These are phyloP conservation scores for Letharia columbiana DNA, from an alignment of 495 filamentous ascomycete genomes.

Conservation along the genomic window DNA sequence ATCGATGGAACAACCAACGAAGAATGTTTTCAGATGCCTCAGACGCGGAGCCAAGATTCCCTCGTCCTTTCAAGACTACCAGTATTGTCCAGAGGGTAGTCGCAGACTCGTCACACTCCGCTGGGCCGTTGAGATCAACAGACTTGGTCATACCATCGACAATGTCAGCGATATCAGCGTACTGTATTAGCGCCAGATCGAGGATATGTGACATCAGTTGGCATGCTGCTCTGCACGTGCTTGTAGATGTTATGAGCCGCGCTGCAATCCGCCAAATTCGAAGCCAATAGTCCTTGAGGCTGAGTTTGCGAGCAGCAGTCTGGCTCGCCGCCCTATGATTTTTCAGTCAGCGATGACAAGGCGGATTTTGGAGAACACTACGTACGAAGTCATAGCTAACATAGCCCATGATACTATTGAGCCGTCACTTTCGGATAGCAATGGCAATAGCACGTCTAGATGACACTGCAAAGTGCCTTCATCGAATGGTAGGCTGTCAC, in stretches of 20 bases:
- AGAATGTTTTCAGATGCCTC: conserved; percentile 60
- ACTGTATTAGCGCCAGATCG: conserved; percentile 50
- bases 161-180: conserved; percentile 52
- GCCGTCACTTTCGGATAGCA: conserved; percentile 49
- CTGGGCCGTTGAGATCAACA: conserved; percentile 73
- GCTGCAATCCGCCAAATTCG: conserved; percentile 66
- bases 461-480: conserved; percentile 21
- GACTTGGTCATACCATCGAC: conserved; percentile 61
- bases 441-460: conserved; percentile 41
- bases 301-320: conserved; percentile 25
- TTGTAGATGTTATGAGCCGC: conserved; percentile 58
- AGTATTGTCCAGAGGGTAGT: conserved; percentile 63
- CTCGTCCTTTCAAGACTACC: conserved; percentile 47
- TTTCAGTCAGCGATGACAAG: conserved; percentile 19
- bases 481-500: conserved; percentile 32
- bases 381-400: conserved; percentile 51
- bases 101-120: conserved; percentile 67
- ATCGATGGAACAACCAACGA: conserved; percentile 70
- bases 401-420: conserved; percentile 55
- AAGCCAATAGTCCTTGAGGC: conserved; percentile 49
- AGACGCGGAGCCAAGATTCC: conserved; percentile 55
- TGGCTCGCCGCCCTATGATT: conserved; percentile 32
- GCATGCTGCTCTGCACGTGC: conserved; percentile 72
- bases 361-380: not conserved
- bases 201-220: conserved; percentile 63